Evolutionary conservation across 805 yeast genomes (phyloP), one percentile per base, ranked within the genome.

Genomic region (Lipomyces oligophaga): DNA sequence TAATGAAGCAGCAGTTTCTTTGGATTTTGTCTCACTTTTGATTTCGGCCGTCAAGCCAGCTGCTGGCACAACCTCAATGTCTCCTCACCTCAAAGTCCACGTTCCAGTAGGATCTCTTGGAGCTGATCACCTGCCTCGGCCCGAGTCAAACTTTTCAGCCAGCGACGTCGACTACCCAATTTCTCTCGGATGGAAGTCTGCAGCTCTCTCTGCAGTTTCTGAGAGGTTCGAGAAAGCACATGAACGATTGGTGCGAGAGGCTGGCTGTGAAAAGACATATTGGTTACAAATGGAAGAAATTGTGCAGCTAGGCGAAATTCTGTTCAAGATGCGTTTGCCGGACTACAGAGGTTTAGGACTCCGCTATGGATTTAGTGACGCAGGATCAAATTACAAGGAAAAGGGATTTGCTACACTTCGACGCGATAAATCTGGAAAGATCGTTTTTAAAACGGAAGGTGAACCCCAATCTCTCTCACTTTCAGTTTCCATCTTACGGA

Each of bases 321-420:
- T 89, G 10, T 80, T 82, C 59, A 85, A 83, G 56, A 72, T 81
- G 21, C 73, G 80, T 43, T 81, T 77, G 45, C 80, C 79, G 5
- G 71, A 73, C 5, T 63, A 73, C 0, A 71, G 78, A 16, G 76
- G 78, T 7, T 68, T 89, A 34, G 94, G 90, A 3, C 83, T 90
- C 30, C 86, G 85, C 58, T 93, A 84, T 61, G 97, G 97, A 0
- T 90, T 78, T 67, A 89, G 83, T 15, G 97, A 89, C 64, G 80
- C 95, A 0, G 98, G 97, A 0, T 85, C 95, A 1, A 76, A 71
- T 18, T 86, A 78, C 59, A 70, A 68, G 47, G 89, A 85, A 57
- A 74, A 76, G 54, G 97, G 97, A 2, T 66, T 82, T 34, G 97
- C 95, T 0, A 64, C 83, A 0, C 66, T 88, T 52, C 75, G 78